Evolutionary conservation across 2,329 filamentous ascomycete species (phyloP), one percentile per base, ranked within the genome.

Genomic region (Chaetomium olivaceum): DNA sequence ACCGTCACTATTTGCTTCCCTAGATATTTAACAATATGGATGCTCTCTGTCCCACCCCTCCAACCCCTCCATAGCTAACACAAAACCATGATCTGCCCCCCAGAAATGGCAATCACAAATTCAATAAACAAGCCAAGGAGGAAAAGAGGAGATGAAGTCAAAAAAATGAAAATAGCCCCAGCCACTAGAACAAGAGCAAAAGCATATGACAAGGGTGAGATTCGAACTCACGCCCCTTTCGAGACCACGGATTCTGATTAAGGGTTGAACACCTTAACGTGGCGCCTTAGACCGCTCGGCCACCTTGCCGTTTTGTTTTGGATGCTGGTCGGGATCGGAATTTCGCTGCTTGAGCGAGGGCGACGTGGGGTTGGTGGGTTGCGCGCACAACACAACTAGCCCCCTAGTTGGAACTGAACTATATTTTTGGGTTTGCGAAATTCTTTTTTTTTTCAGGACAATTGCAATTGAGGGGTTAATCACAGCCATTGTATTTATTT

Each of bases 221-320:
- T 68, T 68, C 67, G 67, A 68, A 68, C 67, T 31, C 67, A 67
- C 64, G 61, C 62, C 66, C 63, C 61, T 64, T 65, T 58, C 36
- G 36, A 61, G 62, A 68, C 65, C 62, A 67, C 65, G 65, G 65
- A 64, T 54, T 50, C 36, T 51, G 33, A 68, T 66, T 66, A 68
- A 68, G 67, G 67, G 61, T 68, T 57, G n/a, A 57, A 29, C 11
- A 58, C 67, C 67, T 68, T 68, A 68, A 68, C 67, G 67, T 68
- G 64, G 67, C 67, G 67, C 67, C 67, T 68, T 68, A 61, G 67
- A 68, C 67, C 67, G 67, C 67, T 68, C 64, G 67, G 64, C 66
- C 67, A 65, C 39, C 50, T 69, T 69, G 64, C 67, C 67, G 58
- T 50, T 39, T 39, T 62, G 50, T 55, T 55, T 67, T 64, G 21